These are phyloP conservation scores for Nevesoporus exiguus DNA, from an alignment of 768 basidiomycete genomes.

Conservation along the genomic window DNA sequence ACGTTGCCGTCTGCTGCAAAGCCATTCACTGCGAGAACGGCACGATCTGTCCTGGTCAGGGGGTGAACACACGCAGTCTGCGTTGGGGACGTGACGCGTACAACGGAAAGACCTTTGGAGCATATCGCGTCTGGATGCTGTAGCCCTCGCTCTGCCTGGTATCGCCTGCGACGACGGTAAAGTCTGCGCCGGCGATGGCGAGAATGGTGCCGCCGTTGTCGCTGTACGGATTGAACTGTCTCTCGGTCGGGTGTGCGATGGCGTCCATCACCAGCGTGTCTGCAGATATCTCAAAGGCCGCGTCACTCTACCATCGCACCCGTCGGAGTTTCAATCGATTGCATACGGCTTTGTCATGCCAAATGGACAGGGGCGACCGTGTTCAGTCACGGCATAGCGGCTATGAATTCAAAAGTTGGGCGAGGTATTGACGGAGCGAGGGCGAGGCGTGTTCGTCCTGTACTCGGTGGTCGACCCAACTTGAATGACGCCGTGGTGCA, in stretches of 20 bases:
- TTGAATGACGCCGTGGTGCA: too few relatives aligned
- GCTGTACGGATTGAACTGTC: conserved; percentile 83
- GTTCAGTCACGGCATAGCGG: too few relatives aligned
- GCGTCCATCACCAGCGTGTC: background rate
- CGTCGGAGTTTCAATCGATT: conserved; percentile 7
- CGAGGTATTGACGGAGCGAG: too few relatives aligned
- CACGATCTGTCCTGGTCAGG: conserved; percentile 74
- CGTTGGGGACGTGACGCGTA: conserved; percentile 39
- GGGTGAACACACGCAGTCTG: background rate
- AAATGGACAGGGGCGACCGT: too few relatives aligned
- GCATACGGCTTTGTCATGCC: too few relatives aligned
- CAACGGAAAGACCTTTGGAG: conserved; percentile 93
- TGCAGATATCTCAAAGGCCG: conserved; percentile 1
- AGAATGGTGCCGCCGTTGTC: conserved; percentile 97
- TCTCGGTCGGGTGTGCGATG: conserved; percentile 43
- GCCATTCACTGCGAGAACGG: conserved; percentile 92
- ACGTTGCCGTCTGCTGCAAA: conserved; percentile 97
- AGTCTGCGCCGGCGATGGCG: conserved; percentile 90
- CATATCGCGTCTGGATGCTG: conserved; percentile 96
- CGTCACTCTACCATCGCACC: conserved; percentile 1
- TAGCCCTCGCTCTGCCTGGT: conserved; percentile 97
- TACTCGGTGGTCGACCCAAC: too few relatives aligned
- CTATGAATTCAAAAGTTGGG: too few relatives aligned
- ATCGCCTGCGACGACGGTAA: conserved; percentile 93
- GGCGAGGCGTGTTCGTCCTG: too few relatives aligned